Conservation (phyloP, 164 flowering plant genomes). For the Tetracentron sinense region DNA sequence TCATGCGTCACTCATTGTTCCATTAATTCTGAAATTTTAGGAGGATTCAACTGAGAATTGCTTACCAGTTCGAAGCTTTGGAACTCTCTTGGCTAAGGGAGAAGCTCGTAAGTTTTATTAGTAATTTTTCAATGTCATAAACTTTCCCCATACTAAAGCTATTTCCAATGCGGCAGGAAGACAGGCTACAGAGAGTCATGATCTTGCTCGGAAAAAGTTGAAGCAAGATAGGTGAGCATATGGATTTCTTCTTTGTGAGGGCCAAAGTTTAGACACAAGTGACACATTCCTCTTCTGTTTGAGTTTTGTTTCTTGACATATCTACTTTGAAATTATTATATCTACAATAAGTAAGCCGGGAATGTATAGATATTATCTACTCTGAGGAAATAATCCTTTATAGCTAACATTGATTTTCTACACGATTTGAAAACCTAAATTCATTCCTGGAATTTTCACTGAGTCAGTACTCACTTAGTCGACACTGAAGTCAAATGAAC, state of each 20-base stretch:
- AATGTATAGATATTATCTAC: too few species aligned
- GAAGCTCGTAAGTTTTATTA: constrained; percentile 43
- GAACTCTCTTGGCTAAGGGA: constrained; percentile 56
- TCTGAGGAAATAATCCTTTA: too few species aligned
- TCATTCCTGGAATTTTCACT: too few species aligned
- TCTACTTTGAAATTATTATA: neutral
- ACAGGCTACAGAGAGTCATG: constrained; percentile 29
- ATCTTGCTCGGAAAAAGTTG: constrained; percentile 36
- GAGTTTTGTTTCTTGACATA: neutral
- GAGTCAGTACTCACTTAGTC: too few species aligned
- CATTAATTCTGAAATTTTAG: constrained; percentile 21
- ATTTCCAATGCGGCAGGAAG: constrained; percentile 41
- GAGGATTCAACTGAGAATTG: constrained; percentile 46
- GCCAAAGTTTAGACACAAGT: neutral
- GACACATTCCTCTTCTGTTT: neutral
- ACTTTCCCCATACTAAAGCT: neutral
- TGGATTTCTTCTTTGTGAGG: neutral
- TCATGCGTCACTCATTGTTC: neutral
- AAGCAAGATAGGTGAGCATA: constrained; percentile 55
- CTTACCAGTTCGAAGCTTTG: constrained; percentile 68
- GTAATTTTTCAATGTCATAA: neutral
- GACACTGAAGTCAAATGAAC: too few species aligned
- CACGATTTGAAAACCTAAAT: too few species aligned
- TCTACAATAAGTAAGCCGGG: neutral
- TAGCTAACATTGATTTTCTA: too few species aligned